A percentile compares a stretch with the other conserved stretches of the same genome.
phyloP scores from a whole-genome alignment of 108 stramenopile genomes.

The Discostella stelligeroides region DNA sequence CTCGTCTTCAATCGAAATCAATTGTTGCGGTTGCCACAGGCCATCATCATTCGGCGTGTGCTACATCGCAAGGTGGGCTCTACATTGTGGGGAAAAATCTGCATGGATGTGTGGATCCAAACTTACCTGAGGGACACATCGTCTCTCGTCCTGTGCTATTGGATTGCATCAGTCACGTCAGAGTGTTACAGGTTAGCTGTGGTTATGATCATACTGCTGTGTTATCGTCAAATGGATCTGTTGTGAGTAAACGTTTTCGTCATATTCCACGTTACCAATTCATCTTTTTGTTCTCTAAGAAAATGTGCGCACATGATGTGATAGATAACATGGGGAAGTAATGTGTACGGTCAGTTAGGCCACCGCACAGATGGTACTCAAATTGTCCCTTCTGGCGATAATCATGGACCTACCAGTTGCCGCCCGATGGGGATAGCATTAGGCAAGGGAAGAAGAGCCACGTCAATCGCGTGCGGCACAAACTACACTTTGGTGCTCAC shows the following conservation, averaged over 20 bases:
- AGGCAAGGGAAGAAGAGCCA: conserved; percentile 49
- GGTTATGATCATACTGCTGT: conserved; percentile 75
- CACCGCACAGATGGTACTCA: conserved; percentile 36
- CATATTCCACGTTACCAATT: neutral
- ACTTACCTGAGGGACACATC: conserved; percentile 24
- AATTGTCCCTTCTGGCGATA: neutral
- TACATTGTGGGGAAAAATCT: conserved; percentile 64
- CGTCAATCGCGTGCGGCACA: conserved; percentile 63
- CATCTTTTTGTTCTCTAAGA: neutral
- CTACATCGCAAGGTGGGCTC: conserved; percentile 54
- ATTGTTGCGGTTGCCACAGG: conserved; percentile 51
- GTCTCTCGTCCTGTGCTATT: conserved; percentile 49
- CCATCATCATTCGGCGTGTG: conserved; percentile 58
- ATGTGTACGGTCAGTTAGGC: conserved; percentile 68
- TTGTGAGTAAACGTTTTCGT: conserved; percentile 14
- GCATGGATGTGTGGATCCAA: conserved; percentile 68
- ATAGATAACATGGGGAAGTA: conserved; percentile 68
- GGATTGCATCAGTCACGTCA: conserved; percentile 48
- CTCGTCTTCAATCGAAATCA: conserved; percentile 59
- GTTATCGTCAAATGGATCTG: conserved; percentile 62
- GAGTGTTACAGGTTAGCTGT: conserved; percentile 64
- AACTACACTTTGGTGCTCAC: conserved; percentile 70
- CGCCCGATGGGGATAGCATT: conserved; percentile 48
- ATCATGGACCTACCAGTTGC: conserved; percentile 20
- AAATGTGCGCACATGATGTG: neutral